Base-by-base conservation (phyloP, 2,329 filamentous ascomycete species). In the Aspergillus vadensis region DNA sequence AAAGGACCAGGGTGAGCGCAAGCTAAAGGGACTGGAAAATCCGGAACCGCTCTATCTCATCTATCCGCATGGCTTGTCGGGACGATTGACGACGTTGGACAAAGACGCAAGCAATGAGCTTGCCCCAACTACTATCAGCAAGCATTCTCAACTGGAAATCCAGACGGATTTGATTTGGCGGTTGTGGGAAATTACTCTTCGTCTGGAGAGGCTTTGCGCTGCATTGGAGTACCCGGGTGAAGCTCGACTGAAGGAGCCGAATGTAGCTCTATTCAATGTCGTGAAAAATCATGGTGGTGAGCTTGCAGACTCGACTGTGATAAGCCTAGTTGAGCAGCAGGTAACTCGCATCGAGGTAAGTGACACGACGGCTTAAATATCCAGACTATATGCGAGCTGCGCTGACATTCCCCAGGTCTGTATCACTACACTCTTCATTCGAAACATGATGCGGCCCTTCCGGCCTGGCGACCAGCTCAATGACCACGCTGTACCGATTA, bases 1-100 rank as follows among this genome's bases (percentile, higher is more conserved):
- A 72, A 97, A 97, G 77, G 93, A 97, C 70, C 89, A 97, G 74
- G 95, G 95, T 52, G 93, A 98, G 77, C 89, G 90, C 67, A 97
- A 97, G 72, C 83, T 99, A 59, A 99, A 99, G 79, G 95, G 95
- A 30, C 87, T 99, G 12, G 95, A 99, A 77, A 99, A 99, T 72
- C 94, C 95, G 0, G 95, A 99, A 75, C 89, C 92, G 62, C 89
- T 99, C 67, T 98, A 97, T 78, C 88, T 96, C 60, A 90, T 99
- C 74, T 99, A 97, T 74, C 94, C 95, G 2, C 92, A 97, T 74
- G 86, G 90, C 0, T 85, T 99, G 32, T 87, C 91, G 12, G 92
- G 91, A 41, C 89, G 95, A 44, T 71, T 81, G 56, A 74, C 74
- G 5, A 75, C 74, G 15, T 67, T 75, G 61, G 82, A 86, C 38